Conservation (phyloP, 371 early-diverging fungal species). For the Mortierella sp. region DNA sequence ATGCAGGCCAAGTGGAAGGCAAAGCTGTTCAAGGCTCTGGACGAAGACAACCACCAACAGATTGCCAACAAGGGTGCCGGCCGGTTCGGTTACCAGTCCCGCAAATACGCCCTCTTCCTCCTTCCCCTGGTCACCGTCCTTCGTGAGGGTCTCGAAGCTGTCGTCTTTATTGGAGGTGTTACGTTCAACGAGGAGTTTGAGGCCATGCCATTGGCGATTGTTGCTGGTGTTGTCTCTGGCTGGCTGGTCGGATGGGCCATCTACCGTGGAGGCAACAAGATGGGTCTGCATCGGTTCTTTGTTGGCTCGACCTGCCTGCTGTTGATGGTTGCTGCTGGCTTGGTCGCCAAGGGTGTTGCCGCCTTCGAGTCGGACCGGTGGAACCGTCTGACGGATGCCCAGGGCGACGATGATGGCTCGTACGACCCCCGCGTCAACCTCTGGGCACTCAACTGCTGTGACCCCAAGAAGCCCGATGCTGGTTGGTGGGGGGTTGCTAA, state of each 20-base stretch:
- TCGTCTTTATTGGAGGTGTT: slow-evolving; percentile 88
- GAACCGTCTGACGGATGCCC: slow-evolving; percentile 59
- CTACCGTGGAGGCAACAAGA: slow-evolving; percentile 75
- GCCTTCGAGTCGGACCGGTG: slow-evolving; percentile 51
- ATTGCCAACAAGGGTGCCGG: slow-evolving; percentile 14
- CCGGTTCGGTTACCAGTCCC: slow-evolving; percentile 36
- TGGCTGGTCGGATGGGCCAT: slow-evolving; percentile 76
- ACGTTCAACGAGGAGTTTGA: slow-evolving; percentile 72
- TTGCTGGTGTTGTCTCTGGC: slow-evolving; percentile 79
- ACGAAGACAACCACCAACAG: slow-evolving; percentile 35
- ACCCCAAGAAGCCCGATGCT: slow-evolving; percentile 58
- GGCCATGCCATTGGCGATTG: slow-evolving; percentile 83
- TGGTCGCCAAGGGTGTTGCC: slow-evolving; percentile 69
- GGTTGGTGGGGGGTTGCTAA: slow-evolving; percentile 83
- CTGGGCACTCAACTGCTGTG: slow-evolving; percentile 55
- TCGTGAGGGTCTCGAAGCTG: slow-evolving; percentile 86
- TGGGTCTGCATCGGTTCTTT: slow-evolving; percentile 82
- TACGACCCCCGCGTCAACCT: slow-evolving; percentile 64
- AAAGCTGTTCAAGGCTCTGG: slow-evolving; percentile 70
- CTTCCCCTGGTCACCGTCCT: slow-evolving; percentile 85
- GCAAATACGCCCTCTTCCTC: slow-evolving; percentile 77
- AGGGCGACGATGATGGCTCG: slow-evolving; percentile 60
- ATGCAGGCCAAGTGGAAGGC: slow-evolving; percentile 79
- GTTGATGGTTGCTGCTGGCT: slow-evolving; percentile 84
- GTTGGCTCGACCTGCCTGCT: slow-evolving; percentile 78